Evolutionary conservation across 1,139 yeast species (phyloP), one percentile per base, ranked within the genome.

Genomic region (Candida tunisiensis): DNA sequence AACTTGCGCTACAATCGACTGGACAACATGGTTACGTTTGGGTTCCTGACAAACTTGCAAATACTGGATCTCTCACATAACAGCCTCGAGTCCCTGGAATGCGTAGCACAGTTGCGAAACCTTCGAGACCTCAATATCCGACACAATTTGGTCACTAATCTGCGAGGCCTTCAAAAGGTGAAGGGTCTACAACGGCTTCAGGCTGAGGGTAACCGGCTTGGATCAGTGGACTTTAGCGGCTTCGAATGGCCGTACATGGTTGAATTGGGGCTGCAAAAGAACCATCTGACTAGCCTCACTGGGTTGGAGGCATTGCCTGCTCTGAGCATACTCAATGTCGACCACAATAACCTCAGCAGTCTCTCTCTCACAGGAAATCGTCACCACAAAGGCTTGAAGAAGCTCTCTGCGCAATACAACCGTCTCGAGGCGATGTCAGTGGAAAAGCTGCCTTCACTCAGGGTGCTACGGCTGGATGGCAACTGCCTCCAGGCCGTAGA

Each of bases 51-150:
- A 11, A 44, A 48, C 19, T 39, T 59, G 15, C 51, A 40, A 21
- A 38, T 39, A 8, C 34, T 58, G 13, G 40, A 50, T 28, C 31
- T 56, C 6, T 35, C 45, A 4, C 29, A 39, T 14, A 59, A 58
- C 27, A 33, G 38, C 10, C 35, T 56, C 10, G 46, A 49, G n/a
- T 42, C 42, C 18, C 33, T 49, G 25, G 40, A 44, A 21, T 51
- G 57, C 3, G 25, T 55, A 21, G 36, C 51, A 9, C 34, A 34
- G 13, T 33, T 52, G 29, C 31, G 35, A 13, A 50, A 49, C 27
- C 36, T 53, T 25, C 35, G 51, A 3, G 48, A 45, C 16, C 36
- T 52, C 21, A 39, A 42, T 19, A 42, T 44, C 5, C 43, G 44
- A 31, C 30, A 40, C 27, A 50, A 49, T 25, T 33, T 35, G 12